Base-by-base conservation (phyloP, 192 early-diverging fungal genomes). In the Polychytrium aggregatum region DNA sequence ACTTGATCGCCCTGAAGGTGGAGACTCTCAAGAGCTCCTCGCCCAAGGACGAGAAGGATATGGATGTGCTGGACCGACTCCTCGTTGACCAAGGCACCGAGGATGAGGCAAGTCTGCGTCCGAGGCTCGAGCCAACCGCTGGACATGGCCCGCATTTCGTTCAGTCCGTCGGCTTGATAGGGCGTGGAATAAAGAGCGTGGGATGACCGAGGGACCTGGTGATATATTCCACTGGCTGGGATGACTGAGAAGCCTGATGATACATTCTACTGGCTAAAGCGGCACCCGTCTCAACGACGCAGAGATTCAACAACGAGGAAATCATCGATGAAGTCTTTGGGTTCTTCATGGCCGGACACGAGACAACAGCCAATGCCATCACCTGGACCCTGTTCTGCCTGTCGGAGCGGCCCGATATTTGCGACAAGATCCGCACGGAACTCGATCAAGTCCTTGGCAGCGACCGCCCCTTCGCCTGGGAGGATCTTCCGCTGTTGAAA, bases 301-400 rank as follows among this genome's bases (percentile, higher is more conserved):
- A 51, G 14, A 30, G 28, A 20, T 54, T 64, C 30, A 41, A 44
- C 13, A 41, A 57, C 27, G 52, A 52, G 18, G 67, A 70, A 37
- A 48, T 70, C 40, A 40, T 52, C 14, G 56, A 57, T 31, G 67
- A 70, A 36, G 40, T 67, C 1, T 10, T 59, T 5, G 63, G 40
- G 20, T 56, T 71, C 56, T 63, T 70, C 43, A 16, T 70, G 18
- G 68, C 68, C 3, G 64, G 64, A 7, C 59, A 63, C 30, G 63
- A 69, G 44, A 71, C 69, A 2, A 56, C 69, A 17, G 60, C 62
- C 37, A 71, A 71, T 31, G 39, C 64, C 7, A n/a, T 71, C 20
- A 47, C 53, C 16, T 64, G 38, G 46, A 50, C 36, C 43, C 24
- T 57, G 17, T n/a, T 60, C 9, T 39, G 46, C 14, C 47, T 71